phyloP scores from a whole-genome alignment of 2,329 filamentous ascomycete species.

The Sclerotinia minor region DNA sequence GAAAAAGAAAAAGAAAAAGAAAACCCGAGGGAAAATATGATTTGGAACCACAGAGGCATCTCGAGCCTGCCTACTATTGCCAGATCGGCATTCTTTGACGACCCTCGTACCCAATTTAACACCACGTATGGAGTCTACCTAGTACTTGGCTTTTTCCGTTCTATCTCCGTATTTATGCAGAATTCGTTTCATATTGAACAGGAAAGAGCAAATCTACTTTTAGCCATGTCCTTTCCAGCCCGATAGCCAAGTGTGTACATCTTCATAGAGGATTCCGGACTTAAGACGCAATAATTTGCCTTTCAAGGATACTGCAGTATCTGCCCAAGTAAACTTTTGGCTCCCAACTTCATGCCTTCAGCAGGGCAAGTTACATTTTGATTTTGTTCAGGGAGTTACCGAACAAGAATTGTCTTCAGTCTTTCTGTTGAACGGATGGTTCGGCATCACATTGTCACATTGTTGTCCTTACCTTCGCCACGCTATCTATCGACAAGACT shows the following conservation, averaged over 20 bases:
- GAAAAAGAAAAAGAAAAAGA: neutral
- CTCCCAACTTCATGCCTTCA: neutral
- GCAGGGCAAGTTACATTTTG: neutral
- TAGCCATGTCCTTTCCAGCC: neutral
- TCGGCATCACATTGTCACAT: neutral
- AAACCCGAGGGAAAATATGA: neutral
- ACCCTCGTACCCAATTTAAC: constrained; percentile 1
- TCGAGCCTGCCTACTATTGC: neutral
- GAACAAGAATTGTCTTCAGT: neutral
- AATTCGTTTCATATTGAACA: constrained; percentile 7
- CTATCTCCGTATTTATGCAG: constrained; percentile 17
- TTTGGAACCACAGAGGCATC: neutral
- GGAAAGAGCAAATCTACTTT: neutral
- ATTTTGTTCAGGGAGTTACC: neutral
- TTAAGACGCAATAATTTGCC: neutral
- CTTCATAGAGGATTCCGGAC: neutral
- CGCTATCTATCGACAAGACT: neutral
- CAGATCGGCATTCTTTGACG: constrained; percentile 6
- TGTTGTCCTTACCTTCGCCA: neutral
- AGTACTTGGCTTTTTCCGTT: neutral
- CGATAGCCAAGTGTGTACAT: neutral
- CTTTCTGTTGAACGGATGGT: neutral
- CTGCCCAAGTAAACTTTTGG: neutral
- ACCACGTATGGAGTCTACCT: constrained; percentile 1
- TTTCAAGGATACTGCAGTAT: neutral